A percentile compares a stretch with the other conserved stretches of the same genome.
Conservation (phyloP, 2,329 filamentous ascomycete genomes). For the Ophiostoma montium region DNA sequence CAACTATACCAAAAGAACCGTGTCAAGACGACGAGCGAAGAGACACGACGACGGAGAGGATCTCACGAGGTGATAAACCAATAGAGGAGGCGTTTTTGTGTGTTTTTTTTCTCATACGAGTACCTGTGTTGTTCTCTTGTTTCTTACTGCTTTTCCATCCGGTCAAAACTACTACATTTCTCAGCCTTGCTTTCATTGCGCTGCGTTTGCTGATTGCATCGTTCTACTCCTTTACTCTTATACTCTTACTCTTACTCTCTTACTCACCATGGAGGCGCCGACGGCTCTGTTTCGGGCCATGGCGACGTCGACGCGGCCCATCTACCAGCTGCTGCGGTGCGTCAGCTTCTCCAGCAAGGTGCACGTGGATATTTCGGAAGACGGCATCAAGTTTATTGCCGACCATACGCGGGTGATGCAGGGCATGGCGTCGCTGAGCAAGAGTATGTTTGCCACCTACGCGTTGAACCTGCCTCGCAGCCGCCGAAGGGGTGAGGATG, state of each 20-base stretch:
- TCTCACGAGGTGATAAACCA: neutral
- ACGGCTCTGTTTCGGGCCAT: constrained; percentile 55
- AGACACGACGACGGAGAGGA: neutral
- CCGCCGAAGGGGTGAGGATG: neutral
- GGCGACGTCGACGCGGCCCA: constrained; percentile 61
- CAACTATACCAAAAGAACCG: neutral
- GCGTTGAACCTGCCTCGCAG: constrained; percentile 41
- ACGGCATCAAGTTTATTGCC: constrained; percentile 75
- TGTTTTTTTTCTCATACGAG: too few species aligned
- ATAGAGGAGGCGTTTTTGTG: too few species aligned
- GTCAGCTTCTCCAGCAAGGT: constrained; percentile 46
- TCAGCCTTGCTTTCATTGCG: too few species aligned
- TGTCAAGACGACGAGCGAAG: neutral
- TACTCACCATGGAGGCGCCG: constrained; percentile 2
- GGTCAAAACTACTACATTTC: neutral
- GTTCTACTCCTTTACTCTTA: neutral
- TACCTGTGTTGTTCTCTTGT: too few species aligned
- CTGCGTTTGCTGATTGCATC: neutral
- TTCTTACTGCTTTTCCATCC: too few species aligned
- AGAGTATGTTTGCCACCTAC: constrained; percentile 77
- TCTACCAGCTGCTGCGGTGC: constrained; percentile 48
- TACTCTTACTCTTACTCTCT: neutral
- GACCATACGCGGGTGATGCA: constrained; percentile 88
- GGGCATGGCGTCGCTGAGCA: constrained; percentile 78
- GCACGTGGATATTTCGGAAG: constrained; percentile 60